Base-by-base conservation (phyloP, 495 filamentous ascomycete species). In the Evernia prunastri region DNA sequence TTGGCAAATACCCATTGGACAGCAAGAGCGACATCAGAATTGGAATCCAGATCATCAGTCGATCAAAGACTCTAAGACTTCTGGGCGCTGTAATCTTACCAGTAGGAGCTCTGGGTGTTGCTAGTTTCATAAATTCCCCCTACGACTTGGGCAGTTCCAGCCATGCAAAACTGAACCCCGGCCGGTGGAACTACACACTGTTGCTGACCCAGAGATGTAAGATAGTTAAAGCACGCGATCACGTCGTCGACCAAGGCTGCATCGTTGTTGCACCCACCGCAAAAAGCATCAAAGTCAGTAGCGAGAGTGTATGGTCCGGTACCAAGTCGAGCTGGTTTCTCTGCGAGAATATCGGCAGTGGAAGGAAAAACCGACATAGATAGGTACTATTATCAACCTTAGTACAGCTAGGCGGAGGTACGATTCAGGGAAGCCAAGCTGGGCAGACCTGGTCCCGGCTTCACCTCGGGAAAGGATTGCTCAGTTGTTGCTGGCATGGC, bases 181-280 rank as follows among this genome's bases (percentile, higher is more conserved):
- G 36, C 10, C 4, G 37, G 4, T 36, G 59, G 59, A 25, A 61
- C 27, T 25, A 49, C 42, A 40, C 59, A 61, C 12, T 23, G 4
- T 17, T 42, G 27, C 20, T 61, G 36, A 61, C 59, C 59, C 29
- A 61, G 15, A 13, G 4, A 8, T 25, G 37, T 40, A 29, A 61
- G 59, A 49, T 61, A 61, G 20, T 61, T 61, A 49, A 43, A 61
- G 59, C 59, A 61, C 9, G 59, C 59, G 23, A 43, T 61, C 37
- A 61, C 59, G 23, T 61, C 59, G 42, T 61, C 42, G 8, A 61
- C 42, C 33, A 23, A 10, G 18, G 59, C 59, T 31, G 37, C 25
- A n/a, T 49, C 59, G 33, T 40, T 40, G 3, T 23, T 23, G 27
- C 35, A 36, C 37, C 59, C 59, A 40, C 59, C 59, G 42, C 59